Conservation (phyloP, 106 monocot species). For the Dendrobium nobile region DNA sequence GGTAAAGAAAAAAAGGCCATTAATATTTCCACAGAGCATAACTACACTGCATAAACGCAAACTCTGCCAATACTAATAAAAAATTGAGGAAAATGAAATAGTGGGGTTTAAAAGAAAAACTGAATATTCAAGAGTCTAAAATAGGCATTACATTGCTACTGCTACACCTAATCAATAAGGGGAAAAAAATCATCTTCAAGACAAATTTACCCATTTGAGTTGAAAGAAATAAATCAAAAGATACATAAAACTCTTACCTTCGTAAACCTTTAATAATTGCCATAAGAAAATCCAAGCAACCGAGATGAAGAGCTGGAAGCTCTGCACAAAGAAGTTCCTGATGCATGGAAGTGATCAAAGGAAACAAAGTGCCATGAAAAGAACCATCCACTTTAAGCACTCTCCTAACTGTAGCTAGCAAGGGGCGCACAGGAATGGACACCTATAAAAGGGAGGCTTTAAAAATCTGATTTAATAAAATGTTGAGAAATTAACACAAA, state of each 20-base stretch:
- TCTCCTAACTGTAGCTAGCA: conserved; percentile 52
- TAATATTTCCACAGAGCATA: background rate
- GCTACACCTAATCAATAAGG: background rate
- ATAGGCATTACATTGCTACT: background rate
- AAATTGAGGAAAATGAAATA: no score
- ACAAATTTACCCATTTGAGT: background rate
- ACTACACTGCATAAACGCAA: background rate
- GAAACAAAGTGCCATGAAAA: conserved; percentile 29
- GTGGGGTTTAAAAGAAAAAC: no score
- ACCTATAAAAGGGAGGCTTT: conserved; percentile 29
- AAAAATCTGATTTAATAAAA: background rate
- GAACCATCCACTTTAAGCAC: conserved; percentile 83
- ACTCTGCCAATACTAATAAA: no score
- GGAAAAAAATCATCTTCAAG: background rate
- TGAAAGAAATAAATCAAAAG: background rate
- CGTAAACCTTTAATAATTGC: conserved; percentile 52
- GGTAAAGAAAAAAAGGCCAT: background rate
- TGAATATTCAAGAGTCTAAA: background rate
- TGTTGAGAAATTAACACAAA: background rate
- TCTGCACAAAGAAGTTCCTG: conserved; percentile 89
- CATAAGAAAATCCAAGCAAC: conserved; percentile 65
- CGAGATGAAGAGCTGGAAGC: conserved; percentile 67
- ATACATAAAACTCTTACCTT: conserved; percentile 34
- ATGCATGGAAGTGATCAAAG: conserved; percentile 64
- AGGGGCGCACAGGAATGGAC: conserved; percentile 36